phyloP scores from a whole-genome alignment of 176 grass and related monocot genomes.

The Elymus sibiricus region DNA sequence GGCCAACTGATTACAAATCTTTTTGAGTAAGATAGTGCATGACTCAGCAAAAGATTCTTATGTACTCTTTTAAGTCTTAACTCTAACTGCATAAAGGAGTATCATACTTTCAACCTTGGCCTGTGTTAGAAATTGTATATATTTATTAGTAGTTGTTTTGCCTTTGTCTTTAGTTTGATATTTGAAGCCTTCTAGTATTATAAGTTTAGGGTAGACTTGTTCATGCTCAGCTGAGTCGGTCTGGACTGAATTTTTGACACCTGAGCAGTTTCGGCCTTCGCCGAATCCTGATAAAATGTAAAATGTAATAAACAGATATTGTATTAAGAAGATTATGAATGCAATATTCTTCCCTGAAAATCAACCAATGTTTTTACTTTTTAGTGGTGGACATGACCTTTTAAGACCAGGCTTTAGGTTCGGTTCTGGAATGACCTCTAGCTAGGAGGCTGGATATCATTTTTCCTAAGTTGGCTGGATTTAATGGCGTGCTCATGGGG shows the following conservation, averaged over 20 bases:
- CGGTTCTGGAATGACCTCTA: background rate
- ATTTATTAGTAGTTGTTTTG: background rate
- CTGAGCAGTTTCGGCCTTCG: background rate
- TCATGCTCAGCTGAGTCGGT: background rate
- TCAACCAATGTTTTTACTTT: background rate
- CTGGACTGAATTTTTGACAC: too few relatives aligned
- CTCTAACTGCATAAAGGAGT: background rate
- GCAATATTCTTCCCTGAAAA: background rate
- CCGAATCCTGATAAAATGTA: background rate
- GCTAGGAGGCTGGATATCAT: background rate
- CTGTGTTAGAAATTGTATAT: slow-evolving; percentile 10
- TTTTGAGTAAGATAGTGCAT: background rate
- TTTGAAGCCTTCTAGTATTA: background rate
- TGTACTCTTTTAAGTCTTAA: slow-evolving; percentile 5
- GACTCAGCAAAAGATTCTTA: slow-evolving; percentile 14
- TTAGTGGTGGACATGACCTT: background rate
- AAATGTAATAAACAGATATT: background rate
- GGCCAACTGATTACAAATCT: background rate
- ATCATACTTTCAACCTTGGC: background rate
- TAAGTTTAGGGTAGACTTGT: slow-evolving; percentile 13
- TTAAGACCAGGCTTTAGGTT: background rate
- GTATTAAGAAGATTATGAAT: background rate
- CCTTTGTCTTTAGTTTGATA: slow-evolving; percentile 21
- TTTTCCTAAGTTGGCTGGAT: background rate
- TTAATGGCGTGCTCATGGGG: background rate